Evolutionary conservation across 2,329 filamentous ascomycete species (phyloP).

Genomic region (Phialemonium atrogriseum): DNA sequence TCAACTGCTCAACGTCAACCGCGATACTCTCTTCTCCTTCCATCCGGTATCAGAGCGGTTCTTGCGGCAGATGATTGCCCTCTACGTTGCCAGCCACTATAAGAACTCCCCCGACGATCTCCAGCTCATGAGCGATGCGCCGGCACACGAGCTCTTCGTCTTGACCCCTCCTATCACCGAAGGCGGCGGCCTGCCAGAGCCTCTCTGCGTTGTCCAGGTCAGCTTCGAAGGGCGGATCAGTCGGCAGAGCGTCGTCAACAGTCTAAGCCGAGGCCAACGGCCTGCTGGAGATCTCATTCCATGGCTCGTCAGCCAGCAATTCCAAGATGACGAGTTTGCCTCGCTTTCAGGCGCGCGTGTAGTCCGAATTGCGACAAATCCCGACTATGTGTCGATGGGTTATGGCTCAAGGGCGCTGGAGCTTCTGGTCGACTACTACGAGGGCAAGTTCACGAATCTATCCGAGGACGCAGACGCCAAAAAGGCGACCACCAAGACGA

Average conservation of each 20-base stretch:
- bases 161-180: slow-evolving; percentile 80
- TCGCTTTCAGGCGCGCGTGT: slow-evolving; percentile 84
- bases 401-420: slow-evolving; percentile 86
- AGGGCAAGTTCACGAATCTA: slow-evolving; percentile 81
- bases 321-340: slow-evolving; percentile 95
- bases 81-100: slow-evolving; percentile 88
- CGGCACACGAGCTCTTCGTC: slow-evolving; percentile 90
- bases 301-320: slow-evolving; percentile 96
- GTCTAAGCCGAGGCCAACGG: slow-evolving; percentile 78
- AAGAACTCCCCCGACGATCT: slow-evolving; percentile 96
- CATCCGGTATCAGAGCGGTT: slow-evolving; percentile 96
- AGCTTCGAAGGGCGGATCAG: slow-evolving; percentile 93
- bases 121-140: slow-evolving; percentile 93
- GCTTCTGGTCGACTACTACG: slow-evolving; percentile 85
- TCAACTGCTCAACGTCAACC: slow-evolving; percentile 87
- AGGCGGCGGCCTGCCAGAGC: slow-evolving; percentile 74
- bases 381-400: slow-evolving; percentile 85
- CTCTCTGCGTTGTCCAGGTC: slow-evolving; percentile 89
- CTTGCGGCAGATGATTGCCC: slow-evolving; percentile 93
- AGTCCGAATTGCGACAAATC: slow-evolving; percentile 92
- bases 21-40: slow-evolving; percentile 96
- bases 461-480: slow-evolving; percentile 57
- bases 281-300: slow-evolving; percentile 91
- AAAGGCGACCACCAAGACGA: slow-evolving; percentile 54
- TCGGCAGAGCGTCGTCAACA: slow-evolving; percentile 82